phyloP scores from a whole-genome alignment of 2,329 filamentous ascomycete genomes.

The Aspergillus sp. region DNA sequence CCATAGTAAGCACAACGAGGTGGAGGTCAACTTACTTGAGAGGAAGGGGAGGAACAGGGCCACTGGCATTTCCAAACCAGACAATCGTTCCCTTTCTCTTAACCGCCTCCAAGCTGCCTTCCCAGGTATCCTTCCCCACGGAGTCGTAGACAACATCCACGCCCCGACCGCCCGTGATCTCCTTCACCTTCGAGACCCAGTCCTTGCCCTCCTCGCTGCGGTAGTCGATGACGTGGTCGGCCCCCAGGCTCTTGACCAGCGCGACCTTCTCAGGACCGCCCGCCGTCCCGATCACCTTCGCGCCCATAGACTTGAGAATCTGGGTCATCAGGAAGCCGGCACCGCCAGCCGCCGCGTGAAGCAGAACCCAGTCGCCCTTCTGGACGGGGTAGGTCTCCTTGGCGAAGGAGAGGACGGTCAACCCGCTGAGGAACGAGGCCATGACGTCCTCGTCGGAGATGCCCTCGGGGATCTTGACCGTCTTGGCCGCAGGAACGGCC shows the following conservation, averaged over 20 bases:
- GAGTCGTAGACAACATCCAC: constrained; percentile 79
- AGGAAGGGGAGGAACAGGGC: constrained; percentile 68
- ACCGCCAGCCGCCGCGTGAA: constrained; percentile 83
- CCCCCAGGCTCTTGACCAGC: constrained; percentile 65
- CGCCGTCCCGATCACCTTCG: constrained; percentile 75
- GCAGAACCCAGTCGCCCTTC: constrained; percentile 74
- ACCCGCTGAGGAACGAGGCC: constrained; percentile 72
- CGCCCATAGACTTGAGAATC: constrained; percentile 69
- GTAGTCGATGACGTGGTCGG: constrained; percentile 71
- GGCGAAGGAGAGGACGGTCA: constrained; percentile 78
- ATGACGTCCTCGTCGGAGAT: constrained; percentile 63
- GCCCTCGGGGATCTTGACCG: constrained; percentile 62
- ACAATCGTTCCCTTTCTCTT: constrained; percentile 74
- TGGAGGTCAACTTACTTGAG: constrained; percentile 50
- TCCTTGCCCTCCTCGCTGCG: constrained; percentile 82
- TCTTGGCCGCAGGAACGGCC: constrained; percentile 50
- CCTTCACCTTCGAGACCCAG: constrained; percentile 75
- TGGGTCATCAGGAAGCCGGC: constrained; percentile 74
- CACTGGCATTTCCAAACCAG: constrained; percentile 78
- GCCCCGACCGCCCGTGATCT: constrained; percentile 73
- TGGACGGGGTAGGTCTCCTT: constrained; percentile 67
- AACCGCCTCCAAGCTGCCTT: constrained; percentile 69
- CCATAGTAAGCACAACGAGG: background rate
- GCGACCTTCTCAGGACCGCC: constrained; percentile 69
- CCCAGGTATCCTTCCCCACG: constrained; percentile 82